phyloP scores from a whole-genome alignment of 2,329 filamentous ascomycete genomes.

The Xylariaceae sp. region DNA sequence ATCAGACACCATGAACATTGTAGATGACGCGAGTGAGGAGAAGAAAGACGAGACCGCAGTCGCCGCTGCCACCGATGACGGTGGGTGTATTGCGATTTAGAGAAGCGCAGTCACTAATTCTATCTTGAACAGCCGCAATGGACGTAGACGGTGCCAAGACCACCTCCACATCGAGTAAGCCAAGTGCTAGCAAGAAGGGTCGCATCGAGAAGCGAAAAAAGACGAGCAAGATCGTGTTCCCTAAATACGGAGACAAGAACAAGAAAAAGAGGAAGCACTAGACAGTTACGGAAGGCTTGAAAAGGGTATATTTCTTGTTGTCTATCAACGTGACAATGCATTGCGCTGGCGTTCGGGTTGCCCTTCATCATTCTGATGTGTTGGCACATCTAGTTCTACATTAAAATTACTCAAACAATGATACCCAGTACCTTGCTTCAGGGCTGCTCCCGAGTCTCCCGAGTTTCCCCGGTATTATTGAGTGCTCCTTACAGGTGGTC shows the following conservation, averaged over 20 bases:
- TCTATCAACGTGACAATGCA: slow-evolving; percentile 5
- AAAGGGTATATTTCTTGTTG: slow-evolving; percentile 22
- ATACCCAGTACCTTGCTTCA: slow-evolving; percentile 21
- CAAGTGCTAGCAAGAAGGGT: slow-evolving; percentile 39
- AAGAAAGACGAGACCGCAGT: slow-evolving; percentile 13
- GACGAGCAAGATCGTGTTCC: slow-evolving; percentile 58
- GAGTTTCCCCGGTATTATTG: slow-evolving; percentile 7
- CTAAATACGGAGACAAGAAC: slow-evolving; percentile 51
- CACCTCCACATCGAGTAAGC: slow-evolving; percentile 24
- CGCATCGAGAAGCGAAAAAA: slow-evolving; percentile 54
- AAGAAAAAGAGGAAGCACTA: slow-evolving; percentile 39
- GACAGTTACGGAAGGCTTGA: background rate
- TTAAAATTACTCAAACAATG: slow-evolving; percentile 19
- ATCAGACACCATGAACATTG: slow-evolving; percentile 47
- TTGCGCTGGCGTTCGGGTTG: slow-evolving; percentile 24
- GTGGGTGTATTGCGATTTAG: slow-evolving; percentile 15
- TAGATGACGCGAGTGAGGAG: slow-evolving; percentile 30
- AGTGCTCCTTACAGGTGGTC: slow-evolving; percentile 1
- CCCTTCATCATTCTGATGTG: slow-evolving; percentile 14
- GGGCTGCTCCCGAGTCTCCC: slow-evolving; percentile 2
- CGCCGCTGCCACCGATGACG: slow-evolving; percentile 30
- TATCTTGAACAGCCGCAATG: slow-evolving; percentile 43
- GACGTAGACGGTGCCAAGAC: slow-evolving; percentile 51
- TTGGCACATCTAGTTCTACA: slow-evolving; percentile 20
- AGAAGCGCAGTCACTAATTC: slow-evolving; percentile 9